Evolutionary conservation across 2,329 filamentous ascomycete species (phyloP), one percentile per base, ranked within the genome.

Genomic region (Ampelomyces quisqualis): DNA sequence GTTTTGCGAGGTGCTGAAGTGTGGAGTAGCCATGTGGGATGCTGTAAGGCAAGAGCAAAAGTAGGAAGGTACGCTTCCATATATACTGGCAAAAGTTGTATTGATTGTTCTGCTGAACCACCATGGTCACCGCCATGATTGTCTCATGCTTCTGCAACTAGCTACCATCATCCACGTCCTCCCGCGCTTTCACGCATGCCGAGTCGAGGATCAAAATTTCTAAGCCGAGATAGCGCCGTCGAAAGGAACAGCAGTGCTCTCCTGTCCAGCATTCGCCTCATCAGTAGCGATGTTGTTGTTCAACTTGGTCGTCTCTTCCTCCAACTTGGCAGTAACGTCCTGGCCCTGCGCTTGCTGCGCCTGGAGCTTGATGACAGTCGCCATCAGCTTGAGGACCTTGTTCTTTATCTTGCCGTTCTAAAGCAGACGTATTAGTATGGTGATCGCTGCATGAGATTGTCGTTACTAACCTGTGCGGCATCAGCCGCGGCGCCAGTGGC

Each of bases 401-500:
- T 80, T 81, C 72, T 80, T 79, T 56, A 73, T 80, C 68, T 80
- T 80, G 53, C 78, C 77, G 35, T 70, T 70, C 65, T 77, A 68
- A n/a, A n/a, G 8, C n/a, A 4, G 3, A 10, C 11, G 8, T 9
- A 33, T 43, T 26, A 50, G 43, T 19, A 22, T 7, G 9, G 9
- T 6, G 10, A 24, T 24, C 6, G n/a, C 22, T 23, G 21, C 21
- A 23, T n/a, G n/a, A 3, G 9, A 24, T 24, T n/a, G n/a, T 24
- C 22, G 7, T 10, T n/a, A 48, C 47, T 8, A 46, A 60, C 58
- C 43, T 57, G 40, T 11, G 80, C 68, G 8, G 75, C 74, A 26
- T 68, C 73, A 0, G 68, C 72, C 2, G 68, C 64, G 14, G 64
- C 67, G 19, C 63, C 63, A 0, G 73, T 70, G 7, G 77, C 76